Evolutionary conservation across 2,329 filamentous ascomycete genomes (phyloP).

Genomic region (Cladosporium austrohemisphaericum): DNA sequence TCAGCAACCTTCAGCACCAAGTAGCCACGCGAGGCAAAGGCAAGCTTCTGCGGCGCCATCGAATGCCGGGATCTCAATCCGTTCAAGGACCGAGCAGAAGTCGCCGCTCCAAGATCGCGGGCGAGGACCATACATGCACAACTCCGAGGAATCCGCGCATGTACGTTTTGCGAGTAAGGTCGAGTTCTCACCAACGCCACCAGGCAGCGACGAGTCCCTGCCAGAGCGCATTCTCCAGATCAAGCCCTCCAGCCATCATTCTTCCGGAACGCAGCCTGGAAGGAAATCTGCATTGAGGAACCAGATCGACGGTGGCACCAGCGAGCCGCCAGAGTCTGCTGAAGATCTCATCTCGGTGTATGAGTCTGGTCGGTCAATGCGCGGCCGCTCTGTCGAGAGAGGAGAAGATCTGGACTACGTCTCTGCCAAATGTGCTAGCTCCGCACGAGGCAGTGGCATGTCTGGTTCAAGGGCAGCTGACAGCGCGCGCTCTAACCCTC

Average conservation of each 20-base stretch:
- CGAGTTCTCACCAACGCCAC: conserved; percentile 32
- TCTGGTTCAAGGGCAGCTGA: background rate
- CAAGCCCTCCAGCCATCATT: background rate
- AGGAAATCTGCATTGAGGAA: conserved; percentile 1
- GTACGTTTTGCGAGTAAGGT: conserved; percentile 33
- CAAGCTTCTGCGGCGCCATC: background rate
- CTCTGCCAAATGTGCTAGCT: conserved; percentile 14
- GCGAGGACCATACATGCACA: conserved; percentile 12
- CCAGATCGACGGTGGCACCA: conserved; percentile 9
- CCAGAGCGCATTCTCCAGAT: background rate
- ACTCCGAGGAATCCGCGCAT: conserved; percentile 21
- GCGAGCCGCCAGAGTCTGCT: conserved; percentile 17
- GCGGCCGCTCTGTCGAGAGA: conserved; percentile 15
- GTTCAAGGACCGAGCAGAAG: background rate
- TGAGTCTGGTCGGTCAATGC: conserved; percentile 23
- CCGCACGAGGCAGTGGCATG: background rate
- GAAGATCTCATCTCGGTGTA: conserved; percentile 23
- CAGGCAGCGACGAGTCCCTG: conserved; percentile 26
- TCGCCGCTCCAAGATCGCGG: conserved; percentile 1
- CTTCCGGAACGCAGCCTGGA: background rate
- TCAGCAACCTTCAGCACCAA: background rate
- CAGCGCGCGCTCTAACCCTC: background rate
- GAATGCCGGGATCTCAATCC: background rate
- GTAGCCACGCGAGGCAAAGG: background rate
- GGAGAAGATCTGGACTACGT: conserved; percentile 10